Base-by-base conservation (phyloP, 495 filamentous ascomycete species). In the Aspergillus nanangensis region DNA sequence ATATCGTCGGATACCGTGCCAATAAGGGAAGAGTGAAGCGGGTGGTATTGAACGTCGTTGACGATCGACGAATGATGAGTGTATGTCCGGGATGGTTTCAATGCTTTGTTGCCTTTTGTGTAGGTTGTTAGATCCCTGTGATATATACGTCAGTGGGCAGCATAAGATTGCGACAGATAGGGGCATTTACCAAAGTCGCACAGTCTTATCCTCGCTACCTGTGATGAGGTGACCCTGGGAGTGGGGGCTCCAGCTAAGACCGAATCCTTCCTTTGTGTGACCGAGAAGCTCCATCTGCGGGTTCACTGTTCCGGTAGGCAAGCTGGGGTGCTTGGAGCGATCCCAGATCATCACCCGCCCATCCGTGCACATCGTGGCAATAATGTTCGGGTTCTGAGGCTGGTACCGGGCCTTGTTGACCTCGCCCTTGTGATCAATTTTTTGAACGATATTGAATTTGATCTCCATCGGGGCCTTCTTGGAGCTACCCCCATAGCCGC, bases 381-480 rank as follows among this genome's bases (percentile, higher is more conserved):
- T 96, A 42, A 99, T 81, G 55, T 99, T 87, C 7, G 93, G 93
- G 53, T 99, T 99, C 63, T 97, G 92, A 11, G 93, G 94, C 66
- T 94, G 90, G 64, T 97, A 96, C 47, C 94, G 82, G 1, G 94
- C 94, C 66, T 97, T 99, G 74, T 99, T 99, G 57, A 99, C 90
- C 62, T 99, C 94, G 24, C 87, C 88, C 18, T 89, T 88, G 64
- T 99, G 94, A 53, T 95, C 87, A 59, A 99, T 97, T 66, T 88
- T 93, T 66, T 99, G 94, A 24, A 88, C 81, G 54, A 97, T 86
- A 37, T 83, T 84, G 72, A 95, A 92, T 47, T 87, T 89, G 59
- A 85, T 79, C 45, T 78, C 74, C 66, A 88, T 85, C 8, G 75
- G 70, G 17, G 80, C 69, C 51, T 85, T 83, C 61, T 86, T 85